A percentile compares a stretch with the other conserved stretches of the same genome.
phyloP scores from a whole-genome alignment of 2,329 filamentous ascomycete species.

The Blastomyces percursus region DNA sequence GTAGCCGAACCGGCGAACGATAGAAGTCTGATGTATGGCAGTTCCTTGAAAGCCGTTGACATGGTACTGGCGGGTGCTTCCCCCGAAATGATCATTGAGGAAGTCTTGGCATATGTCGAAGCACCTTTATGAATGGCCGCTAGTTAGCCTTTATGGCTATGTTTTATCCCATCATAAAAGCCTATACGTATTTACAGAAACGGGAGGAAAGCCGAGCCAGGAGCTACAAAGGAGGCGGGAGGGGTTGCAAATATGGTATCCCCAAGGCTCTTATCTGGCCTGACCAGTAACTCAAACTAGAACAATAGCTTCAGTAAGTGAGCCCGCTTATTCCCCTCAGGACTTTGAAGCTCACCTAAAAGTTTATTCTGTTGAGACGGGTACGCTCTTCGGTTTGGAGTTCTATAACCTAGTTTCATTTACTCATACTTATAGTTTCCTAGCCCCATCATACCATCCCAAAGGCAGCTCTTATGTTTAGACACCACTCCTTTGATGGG shows the following conservation, averaged over 20 bases:
- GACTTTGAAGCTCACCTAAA: neutral
- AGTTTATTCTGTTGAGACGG: neutral
- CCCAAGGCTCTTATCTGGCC: neutral
- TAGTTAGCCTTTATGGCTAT: neutral
- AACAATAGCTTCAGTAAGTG: neutral
- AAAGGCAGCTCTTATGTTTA: neutral
- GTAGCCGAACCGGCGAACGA: constrained; percentile 61
- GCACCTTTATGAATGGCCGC: constrained; percentile 38
- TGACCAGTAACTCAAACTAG: neutral
- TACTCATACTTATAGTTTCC: neutral
- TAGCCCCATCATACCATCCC: neutral
- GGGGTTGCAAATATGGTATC: neutral
- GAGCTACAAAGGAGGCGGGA: neutral
- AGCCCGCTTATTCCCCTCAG: neutral
- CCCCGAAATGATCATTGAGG: constrained; percentile 47
- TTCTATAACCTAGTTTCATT: neutral
- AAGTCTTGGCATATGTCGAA: constrained; percentile 47
- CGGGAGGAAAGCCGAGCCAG: neutral
- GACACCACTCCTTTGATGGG: neutral
- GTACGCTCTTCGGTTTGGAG: neutral
- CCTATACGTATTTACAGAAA: neutral
- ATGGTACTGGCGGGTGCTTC: constrained; percentile 51
- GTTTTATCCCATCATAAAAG: neutral
- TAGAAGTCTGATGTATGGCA: constrained; percentile 88
- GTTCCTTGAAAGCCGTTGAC: constrained; percentile 58